Percentiles rank a stretch among this genome's conserved stretches.
Conservation (phyloP, 345 rosid species). For the Ceriops decandra region DNA sequence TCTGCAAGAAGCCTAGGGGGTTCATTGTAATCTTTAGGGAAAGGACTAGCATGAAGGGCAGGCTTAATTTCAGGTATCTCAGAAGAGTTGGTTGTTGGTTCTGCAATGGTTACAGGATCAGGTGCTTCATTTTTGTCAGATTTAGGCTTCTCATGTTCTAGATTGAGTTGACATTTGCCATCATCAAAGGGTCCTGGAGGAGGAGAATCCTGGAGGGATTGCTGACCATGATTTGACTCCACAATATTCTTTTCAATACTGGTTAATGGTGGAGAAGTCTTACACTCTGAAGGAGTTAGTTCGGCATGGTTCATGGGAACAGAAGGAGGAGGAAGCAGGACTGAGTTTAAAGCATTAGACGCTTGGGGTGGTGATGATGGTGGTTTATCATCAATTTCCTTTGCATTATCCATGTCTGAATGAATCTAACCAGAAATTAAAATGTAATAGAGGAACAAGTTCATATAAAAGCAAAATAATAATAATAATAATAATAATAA, state of each 20-base stretch:
- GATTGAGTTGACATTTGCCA: conserved; percentile 16
- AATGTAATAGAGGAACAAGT: neutral
- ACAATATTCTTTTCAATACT: conserved; percentile 9
- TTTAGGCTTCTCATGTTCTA: conserved; percentile 20
- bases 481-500: neutral
- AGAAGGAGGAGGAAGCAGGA: conserved; percentile 9
- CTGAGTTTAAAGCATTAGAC: conserved; percentile 1
- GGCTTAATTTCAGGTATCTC: conserved; percentile 25
- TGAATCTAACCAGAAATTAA: neutral
- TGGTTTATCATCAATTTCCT: conserved; percentile 20
- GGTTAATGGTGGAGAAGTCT: conserved; percentile 12
- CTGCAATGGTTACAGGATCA: conserved; percentile 19
- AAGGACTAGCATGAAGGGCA: conserved; percentile 22
- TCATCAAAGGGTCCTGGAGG: conserved; percentile 22
- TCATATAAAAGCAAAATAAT: neutral
- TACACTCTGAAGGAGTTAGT: conserved; percentile 14
- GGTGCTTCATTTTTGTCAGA: conserved; percentile 22
- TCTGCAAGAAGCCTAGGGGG: conserved; percentile 27
- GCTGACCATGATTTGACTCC: conserved; percentile 16
- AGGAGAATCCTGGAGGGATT: conserved; percentile 15
- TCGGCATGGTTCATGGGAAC: conserved; percentile 20
- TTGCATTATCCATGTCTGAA: conserved; percentile 19
- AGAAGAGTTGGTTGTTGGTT: conserved; percentile 26
- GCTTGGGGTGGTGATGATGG: neutral
- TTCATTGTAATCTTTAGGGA: conserved; percentile 16